These are phyloP conservation scores for Termitomyces eurrhizus DNA, from an alignment of 768 basidiomycete species.

Conservation along the genomic window DNA sequence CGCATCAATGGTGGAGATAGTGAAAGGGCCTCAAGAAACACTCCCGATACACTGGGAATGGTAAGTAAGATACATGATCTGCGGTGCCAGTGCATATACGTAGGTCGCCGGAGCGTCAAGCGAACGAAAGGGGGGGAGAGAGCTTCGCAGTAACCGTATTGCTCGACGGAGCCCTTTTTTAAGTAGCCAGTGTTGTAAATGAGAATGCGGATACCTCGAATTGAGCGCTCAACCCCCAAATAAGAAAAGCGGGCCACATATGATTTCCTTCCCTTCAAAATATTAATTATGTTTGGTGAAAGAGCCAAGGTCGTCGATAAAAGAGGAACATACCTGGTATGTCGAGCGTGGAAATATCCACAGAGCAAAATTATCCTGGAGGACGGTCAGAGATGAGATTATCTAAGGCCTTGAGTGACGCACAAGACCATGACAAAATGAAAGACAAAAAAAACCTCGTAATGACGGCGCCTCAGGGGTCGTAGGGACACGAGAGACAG, in stretches of 20 bases:
- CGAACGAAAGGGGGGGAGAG: constrained; percentile 45
- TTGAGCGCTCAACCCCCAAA: constrained; percentile 55
- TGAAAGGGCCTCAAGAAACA: constrained; percentile 56
- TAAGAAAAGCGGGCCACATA: constrained; percentile 46
- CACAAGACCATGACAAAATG: constrained; percentile 43
- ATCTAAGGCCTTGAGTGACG: constrained; percentile 5
- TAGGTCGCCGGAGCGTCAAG: constrained; percentile 38
- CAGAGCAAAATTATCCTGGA: constrained; percentile 33
- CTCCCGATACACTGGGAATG: constrained; percentile 40
- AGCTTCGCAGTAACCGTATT: constrained; percentile 37
- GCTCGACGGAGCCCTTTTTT: constrained; percentile 18
- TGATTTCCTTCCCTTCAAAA: constrained; percentile 18
- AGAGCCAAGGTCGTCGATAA: neutral
- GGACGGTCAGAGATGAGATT: neutral
- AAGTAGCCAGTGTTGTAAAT: constrained; percentile 41
- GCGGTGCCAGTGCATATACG: constrained; percentile 40
- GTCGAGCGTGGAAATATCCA: constrained; percentile 37
- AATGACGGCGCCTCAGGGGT: constrained; percentile 39
- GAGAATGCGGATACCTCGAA: constrained; percentile 43
- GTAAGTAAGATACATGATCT: constrained; percentile 50
- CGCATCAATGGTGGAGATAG: constrained; percentile 44
- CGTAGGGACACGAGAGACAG: constrained; percentile 45
- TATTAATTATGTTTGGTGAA: neutral
- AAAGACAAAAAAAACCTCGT: constrained; percentile 48
- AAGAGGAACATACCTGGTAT: constrained; percentile 22